Evolutionary conservation across 306 rosid species (phyloP).

Genomic region (Dalbergia cochinchinensis): DNA sequence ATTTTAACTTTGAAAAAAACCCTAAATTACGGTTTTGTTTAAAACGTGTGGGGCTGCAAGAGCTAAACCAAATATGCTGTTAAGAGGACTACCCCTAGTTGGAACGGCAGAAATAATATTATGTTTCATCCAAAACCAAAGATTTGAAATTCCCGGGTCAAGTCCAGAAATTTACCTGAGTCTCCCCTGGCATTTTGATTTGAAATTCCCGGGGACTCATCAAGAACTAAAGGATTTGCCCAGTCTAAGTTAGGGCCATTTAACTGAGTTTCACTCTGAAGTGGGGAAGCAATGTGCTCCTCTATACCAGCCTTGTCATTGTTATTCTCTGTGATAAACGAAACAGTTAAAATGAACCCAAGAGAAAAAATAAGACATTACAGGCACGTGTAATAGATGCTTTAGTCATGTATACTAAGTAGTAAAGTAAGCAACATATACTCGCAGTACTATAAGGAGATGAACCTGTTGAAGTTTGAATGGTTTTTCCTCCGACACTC

Average conservation of each 20-base stretch:
- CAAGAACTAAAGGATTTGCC: constrained; percentile 58
- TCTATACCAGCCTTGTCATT: constrained; percentile 49
- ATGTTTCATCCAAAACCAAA: no score
- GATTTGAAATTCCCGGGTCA: no score
- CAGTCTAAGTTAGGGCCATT: constrained; percentile 51
- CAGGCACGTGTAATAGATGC: no score
- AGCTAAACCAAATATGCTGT: no score
- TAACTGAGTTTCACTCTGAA: constrained; percentile 61
- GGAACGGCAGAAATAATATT: constrained; percentile 20
- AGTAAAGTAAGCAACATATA: constrained; percentile 15
- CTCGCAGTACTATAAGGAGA: constrained; percentile 50
- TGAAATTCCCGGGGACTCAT: constrained; percentile 74
- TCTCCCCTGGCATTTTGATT: constrained; percentile 58
- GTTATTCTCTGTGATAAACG: constrained; percentile 46
- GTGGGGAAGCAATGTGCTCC: constrained; percentile 54
- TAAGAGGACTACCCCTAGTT: constrained; percentile 15
- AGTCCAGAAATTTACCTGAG: constrained; percentile 63
- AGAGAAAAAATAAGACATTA: no score
- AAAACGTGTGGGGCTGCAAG: no score
- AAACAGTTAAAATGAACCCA: no score
- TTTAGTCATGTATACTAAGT: constrained; percentile 15
- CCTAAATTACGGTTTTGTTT: no score
- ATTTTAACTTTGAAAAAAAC: no score
- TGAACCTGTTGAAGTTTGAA: constrained; percentile 55
- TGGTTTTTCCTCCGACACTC: constrained; percentile 65